These are phyloP conservation scores for Lyophyllum shimeji DNA, from an alignment of 768 basidiomycete species.

Conservation along the genomic window DNA sequence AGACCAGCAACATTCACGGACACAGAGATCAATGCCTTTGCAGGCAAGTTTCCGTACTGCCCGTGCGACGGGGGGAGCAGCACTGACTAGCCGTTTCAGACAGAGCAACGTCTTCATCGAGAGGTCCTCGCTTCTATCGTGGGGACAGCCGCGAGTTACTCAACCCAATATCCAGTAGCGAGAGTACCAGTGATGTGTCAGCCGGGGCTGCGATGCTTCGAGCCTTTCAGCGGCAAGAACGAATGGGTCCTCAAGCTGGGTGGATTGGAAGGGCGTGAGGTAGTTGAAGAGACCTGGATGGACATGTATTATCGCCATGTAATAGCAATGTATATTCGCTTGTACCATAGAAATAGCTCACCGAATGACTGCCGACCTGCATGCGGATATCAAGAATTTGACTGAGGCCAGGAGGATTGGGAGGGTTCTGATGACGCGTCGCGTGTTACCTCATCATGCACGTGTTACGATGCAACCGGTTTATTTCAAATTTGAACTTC, in stretches of 20 bases:
- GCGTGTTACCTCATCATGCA: too few relatives aligned
- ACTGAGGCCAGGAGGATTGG: too few relatives aligned
- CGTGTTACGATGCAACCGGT: too few relatives aligned
- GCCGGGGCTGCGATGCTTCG: background rate
- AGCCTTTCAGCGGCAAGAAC: too few relatives aligned
- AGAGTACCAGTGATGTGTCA: background rate
- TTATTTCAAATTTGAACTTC: too few relatives aligned
- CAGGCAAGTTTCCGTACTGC: background rate
- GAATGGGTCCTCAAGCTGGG: too few relatives aligned
- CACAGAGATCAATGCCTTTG: background rate
- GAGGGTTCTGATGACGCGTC: too few relatives aligned
- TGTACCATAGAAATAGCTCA: background rate
- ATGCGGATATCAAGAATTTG: too few relatives aligned
- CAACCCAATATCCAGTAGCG: background rate
- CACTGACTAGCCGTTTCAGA: background rate
- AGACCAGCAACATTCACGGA: background rate
- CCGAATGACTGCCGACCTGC: too few relatives aligned
- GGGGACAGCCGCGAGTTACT: background rate
- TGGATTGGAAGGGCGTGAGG: background rate
- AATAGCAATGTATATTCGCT: background rate
- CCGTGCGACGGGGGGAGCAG: background rate
- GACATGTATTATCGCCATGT: background rate
- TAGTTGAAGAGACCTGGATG: background rate
- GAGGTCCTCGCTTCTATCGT: background rate
- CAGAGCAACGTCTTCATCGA: background rate